Evolutionary conservation across 2,329 filamentous ascomycete genomes (phyloP).

Genomic region (Berkeleyomyces rouxiae): DNA sequence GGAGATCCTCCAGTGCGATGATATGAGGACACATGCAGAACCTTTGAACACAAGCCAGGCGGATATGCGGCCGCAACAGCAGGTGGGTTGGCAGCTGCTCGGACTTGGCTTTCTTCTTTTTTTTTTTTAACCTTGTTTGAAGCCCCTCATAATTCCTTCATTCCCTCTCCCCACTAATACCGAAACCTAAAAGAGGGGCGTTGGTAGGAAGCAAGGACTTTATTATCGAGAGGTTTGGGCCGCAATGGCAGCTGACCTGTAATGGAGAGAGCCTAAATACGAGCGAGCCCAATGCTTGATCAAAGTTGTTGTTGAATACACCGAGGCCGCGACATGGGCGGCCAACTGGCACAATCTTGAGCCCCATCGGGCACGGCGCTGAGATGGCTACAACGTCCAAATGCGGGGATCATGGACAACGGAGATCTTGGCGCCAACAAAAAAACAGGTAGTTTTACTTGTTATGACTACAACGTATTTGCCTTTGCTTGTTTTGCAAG

Average conservation of each 20-base stretch:
- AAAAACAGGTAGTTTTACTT: neutral
- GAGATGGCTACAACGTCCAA: neutral
- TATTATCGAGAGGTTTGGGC: neutral
- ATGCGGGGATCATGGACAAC: neutral
- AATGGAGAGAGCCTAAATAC: neutral
- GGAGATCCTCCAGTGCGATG: neutral
- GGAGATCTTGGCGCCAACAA: neutral
- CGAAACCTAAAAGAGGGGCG: constrained; percentile 2
- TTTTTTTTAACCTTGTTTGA: neutral
- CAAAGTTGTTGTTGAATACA: neutral
- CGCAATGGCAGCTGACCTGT: neutral
- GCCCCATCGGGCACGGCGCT: neutral
- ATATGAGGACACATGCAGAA: neutral
- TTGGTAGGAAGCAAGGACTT: neutral
- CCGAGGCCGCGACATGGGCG: neutral
- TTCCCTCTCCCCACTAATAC: neutral
- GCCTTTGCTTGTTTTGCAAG: neutral
- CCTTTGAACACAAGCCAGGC: neutral
- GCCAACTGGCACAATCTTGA: neutral
- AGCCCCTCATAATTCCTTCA: neutral
- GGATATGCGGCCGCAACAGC: neutral
- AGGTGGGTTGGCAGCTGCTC: neutral
- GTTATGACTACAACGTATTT: neutral
- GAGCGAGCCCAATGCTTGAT: neutral
- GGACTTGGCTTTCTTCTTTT: neutral